These are phyloP conservation scores for Lentinus brumalis DNA, from an alignment of 768 basidiomycete species.

Conservation along the genomic window DNA sequence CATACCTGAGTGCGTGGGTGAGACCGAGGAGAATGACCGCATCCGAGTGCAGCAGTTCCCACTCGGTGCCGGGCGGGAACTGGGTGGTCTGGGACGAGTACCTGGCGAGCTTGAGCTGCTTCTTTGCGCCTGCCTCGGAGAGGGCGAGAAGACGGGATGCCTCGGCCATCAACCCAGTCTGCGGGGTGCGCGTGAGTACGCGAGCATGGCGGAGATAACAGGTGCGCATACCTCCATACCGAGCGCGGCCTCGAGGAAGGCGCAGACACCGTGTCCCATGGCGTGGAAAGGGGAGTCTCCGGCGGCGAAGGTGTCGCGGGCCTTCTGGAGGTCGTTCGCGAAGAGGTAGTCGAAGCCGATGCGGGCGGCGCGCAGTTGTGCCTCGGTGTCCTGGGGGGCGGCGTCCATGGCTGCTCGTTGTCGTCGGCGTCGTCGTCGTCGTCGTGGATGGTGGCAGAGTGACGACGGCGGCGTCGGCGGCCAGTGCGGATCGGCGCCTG, in stretches of 20 bases:
- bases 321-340: conserved; percentile 61
- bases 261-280: conserved; percentile 70
- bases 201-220: neutral
- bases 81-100: conserved; percentile 35
- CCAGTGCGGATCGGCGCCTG: neutral
- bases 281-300: conserved; percentile 69
- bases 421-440: neutral
- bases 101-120: conserved; percentile 44
- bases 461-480: neutral
- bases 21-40: conserved; percentile 70
- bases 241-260: conserved; percentile 75
- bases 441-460: neutral
- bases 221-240: conserved; percentile 68
- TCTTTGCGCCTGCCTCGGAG: conserved; percentile 64
- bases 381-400: conserved; percentile 28
- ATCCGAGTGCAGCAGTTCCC: conserved; percentile 77
- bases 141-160: conserved; percentile 56
- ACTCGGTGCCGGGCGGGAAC: conserved; percentile 69
- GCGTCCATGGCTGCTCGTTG: conserved; percentile 19
- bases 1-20: conserved; percentile 69
- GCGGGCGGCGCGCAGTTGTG: conserved; percentile 37
- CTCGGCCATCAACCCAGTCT: conserved; percentile 66
- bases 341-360: conserved; percentile 72
- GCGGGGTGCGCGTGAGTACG: conserved; percentile 3
- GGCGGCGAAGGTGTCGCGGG: conserved; percentile 51